Conservation (phyloP, 345 rosid species). For the Isatis tinctoria region DNA sequence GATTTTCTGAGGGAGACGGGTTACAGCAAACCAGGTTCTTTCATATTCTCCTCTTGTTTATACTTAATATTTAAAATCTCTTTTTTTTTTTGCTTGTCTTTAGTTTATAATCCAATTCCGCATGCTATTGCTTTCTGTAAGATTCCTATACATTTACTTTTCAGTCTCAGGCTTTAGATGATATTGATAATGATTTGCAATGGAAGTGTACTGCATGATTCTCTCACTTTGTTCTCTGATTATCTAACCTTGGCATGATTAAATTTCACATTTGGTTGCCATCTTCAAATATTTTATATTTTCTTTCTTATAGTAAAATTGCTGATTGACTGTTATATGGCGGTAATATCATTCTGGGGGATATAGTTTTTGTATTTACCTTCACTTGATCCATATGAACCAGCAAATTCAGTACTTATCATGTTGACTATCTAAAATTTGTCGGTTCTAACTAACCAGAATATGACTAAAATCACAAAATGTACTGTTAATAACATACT, state of each 20-base stretch:
- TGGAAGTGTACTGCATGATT: neutral
- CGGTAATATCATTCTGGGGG: neutral
- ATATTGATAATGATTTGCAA: neutral
- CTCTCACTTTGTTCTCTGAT: neutral
- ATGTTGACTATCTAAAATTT: neutral
- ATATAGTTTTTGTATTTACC: neutral
- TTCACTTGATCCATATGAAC: neutral
- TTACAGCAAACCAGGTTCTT: slow-evolving; percentile 18
- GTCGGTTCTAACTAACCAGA: neutral
- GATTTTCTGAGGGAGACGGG: neutral
- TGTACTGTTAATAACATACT: neutral
- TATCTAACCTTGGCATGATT: neutral
- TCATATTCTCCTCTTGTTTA: neutral
- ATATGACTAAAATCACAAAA: neutral
- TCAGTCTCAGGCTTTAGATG: neutral
- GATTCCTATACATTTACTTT: neutral
- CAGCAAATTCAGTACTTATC: neutral
- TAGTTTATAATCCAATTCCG: neutral
- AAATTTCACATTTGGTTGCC: neutral
- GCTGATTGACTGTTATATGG: neutral
- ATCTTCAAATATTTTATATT: neutral
- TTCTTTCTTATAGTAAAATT: neutral
- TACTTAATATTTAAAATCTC: neutral
- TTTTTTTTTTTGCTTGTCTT: neutral
- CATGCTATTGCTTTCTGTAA: neutral